Base-by-base conservation (phyloP, 441 rosid species). In the Kokia cookei region DNA sequence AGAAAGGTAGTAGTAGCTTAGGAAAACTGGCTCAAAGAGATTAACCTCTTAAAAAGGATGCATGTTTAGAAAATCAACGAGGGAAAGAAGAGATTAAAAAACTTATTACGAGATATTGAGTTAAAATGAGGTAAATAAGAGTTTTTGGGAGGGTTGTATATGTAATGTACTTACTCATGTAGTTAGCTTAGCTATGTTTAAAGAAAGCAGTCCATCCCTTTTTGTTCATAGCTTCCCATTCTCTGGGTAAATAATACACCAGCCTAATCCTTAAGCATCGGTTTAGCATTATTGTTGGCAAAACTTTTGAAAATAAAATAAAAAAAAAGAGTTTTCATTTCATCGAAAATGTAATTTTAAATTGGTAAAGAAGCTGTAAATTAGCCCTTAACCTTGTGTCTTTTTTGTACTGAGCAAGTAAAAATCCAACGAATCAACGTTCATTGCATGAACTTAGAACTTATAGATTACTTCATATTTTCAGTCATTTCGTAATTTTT, bases 31-130 rank as follows among this genome's bases (percentile, higher is more conserved):
- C 75, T 64, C 74, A 2, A 84, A 60, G 72, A 84, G 82, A 75
- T 68, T 84, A 79, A 73, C 77, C 76, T 82, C 78, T 80, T 73
- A 78, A 81, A 78, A 81, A 85, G 65, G 84, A 84, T 32, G 78
- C 75, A 75, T 71, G 76, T 24, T 79, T 76, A 84, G 91, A 81
- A 86, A 84, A 82, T 81, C 87, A 15, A 67, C 26, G 15, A 79
- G 82, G 75, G 75, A 75, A 72, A 81, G 88, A 77, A 81, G 74
- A 37, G 79, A 58, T 78, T 86, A 77, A 77, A 68, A 57, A 60
- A 48, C 37, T 72, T 73, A 60, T 61, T 47, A 42, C 53, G 73
- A n/a, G 40, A 63, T 71, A 79, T 55, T 9, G 60, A 19, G 26
- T 22, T 55, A 19, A 17, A 17, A 55, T 8, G 60, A 58, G 82